phyloP scores from a whole-genome alignment of 192 early-diverging fungal genomes.

The Umbelopsis vinacea region DNA sequence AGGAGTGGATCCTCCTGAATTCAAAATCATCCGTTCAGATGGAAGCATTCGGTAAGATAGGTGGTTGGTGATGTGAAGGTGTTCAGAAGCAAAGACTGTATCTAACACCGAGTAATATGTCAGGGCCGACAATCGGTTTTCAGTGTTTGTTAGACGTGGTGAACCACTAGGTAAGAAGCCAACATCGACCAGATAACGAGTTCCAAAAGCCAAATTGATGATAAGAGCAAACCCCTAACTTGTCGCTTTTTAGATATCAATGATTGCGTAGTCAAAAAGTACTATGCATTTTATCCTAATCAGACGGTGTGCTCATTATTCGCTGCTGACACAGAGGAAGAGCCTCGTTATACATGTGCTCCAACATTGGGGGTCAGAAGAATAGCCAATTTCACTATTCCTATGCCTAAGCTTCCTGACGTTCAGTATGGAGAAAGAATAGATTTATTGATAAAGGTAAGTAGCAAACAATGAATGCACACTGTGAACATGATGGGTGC shows the following conservation, averaged over 20 bases:
- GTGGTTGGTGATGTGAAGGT: not conserved
- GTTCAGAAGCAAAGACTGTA: not conserved
- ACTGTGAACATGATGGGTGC: not conserved
- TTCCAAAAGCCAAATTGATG: no score
- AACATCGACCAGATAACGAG: no score
- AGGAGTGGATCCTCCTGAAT: constrained; percentile 49
- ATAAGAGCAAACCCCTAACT: no score
- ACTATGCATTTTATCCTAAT: constrained; percentile 37
- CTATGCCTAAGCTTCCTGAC: constrained; percentile 37
- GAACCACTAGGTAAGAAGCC: constrained; percentile 36
- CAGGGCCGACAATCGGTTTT: constrained; percentile 47
- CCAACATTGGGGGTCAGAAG: constrained; percentile 25
- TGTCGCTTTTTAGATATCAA: constrained; percentile 40
- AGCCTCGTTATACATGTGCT: constrained; percentile 34
- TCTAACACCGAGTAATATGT: not conserved
- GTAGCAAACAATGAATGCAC: not conserved
- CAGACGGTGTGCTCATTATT: constrained; percentile 41
- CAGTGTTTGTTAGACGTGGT: constrained; percentile 50
- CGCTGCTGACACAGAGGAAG: constrained; percentile 31
- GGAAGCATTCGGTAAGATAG: constrained; percentile 42
- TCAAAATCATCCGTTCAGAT: constrained; percentile 50
- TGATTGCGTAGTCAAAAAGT: constrained; percentile 48
- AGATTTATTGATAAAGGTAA: constrained; percentile 38
- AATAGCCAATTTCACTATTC: constrained; percentile 42
- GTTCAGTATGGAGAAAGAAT: constrained; percentile 32